Evolutionary conservation across 1,139 yeast genomes (phyloP), one percentile per base, ranked within the genome.

Genomic region (Diutina sp.): DNA sequence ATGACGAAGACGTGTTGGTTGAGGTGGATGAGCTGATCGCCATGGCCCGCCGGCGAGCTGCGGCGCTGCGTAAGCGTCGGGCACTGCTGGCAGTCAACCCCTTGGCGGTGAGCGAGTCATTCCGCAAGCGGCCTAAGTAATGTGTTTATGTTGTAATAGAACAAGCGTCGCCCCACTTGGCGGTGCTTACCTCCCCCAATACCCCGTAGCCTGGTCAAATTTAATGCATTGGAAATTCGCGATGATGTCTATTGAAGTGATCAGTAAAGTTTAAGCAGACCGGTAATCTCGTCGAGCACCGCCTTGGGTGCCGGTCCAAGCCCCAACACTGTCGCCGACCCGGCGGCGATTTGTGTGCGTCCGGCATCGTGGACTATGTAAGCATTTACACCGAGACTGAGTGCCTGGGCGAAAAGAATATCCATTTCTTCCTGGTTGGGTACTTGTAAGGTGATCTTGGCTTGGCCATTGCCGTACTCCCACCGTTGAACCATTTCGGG

Each of bases 261-360:
- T 21, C 70, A 91, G 65, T 87, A 90, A 60, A 93, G 73, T 67
- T 87, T 88, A 64, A 93, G 74, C 44, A 78, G 84, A 9, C 89
- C 85, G 0, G 98, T 90, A 56, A 93, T 83, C 65, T 85, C 82
- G 67, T 93, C 97, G 58, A 93, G 69, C 0, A 85, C 83, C 0
- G 79, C 66, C 64, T 87, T 88, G n/a, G 98, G 98, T 14, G 97
- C 99, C 1, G 99, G 99, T 0, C 99, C 99, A 41, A 93, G 69
- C 0, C 98, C 99, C 35, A 93, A 72, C 0, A 95, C 98, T 0
- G 99, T 93, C 3, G 96, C 95, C 60, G 95, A 84, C 0, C 98
- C 98, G 6, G 97, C 87, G 11, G 90, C 96, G 55, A 93, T 84
- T 68, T 93, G 98, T 0, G 99, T 95, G 65, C 98, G 79, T 4